phyloP scores from a whole-genome alignment of 1,284 basidiomycete species.

The Agroathelia rolfsii region DNA sequence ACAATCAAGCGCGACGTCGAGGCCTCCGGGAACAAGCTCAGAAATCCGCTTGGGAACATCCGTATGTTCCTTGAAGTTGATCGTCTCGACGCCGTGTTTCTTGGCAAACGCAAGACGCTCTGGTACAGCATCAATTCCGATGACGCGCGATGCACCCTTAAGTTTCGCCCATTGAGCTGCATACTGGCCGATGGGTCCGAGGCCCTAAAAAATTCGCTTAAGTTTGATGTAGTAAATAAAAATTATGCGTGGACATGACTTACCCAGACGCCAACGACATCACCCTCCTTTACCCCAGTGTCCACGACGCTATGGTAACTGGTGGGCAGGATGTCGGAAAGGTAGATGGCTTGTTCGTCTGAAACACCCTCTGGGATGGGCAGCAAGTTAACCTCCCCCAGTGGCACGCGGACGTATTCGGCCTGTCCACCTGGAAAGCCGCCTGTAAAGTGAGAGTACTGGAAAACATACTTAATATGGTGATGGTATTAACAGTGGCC shows the following conservation, averaged over 20 bases:
- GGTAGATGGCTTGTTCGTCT: slow-evolving; percentile 55
- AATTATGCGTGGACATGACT: slow-evolving; percentile 11
- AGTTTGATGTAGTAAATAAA: background rate
- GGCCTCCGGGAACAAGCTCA: slow-evolving; percentile 51
- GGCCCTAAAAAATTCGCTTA: slow-evolving; percentile 26
- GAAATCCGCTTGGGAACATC: slow-evolving; percentile 53
- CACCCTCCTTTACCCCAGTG: slow-evolving; percentile 55
- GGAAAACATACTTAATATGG: no score
- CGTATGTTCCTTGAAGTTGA: slow-evolving; percentile 52
- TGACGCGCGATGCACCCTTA: slow-evolving; percentile 64
- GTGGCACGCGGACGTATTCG: slow-evolving; percentile 59
- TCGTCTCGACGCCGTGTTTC: slow-evolving; percentile 49
- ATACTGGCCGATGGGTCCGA: slow-evolving; percentile 56
- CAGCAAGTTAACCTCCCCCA: slow-evolving; percentile 62
- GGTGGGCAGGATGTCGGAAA: slow-evolving; percentile 66
- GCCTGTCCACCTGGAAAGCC: slow-evolving; percentile 68
- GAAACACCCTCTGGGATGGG: slow-evolving; percentile 56
- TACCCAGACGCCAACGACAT: slow-evolving; percentile 61
- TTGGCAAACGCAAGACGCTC: slow-evolving; percentile 57
- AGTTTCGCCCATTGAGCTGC: slow-evolving; percentile 52
- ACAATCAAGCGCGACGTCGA: slow-evolving; percentile 54
- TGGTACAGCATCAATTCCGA: slow-evolving; percentile 60
- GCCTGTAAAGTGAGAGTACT: slow-evolving; percentile 62
- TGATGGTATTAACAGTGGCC: no score
- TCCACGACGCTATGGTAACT: slow-evolving; percentile 69